Evolutionary conservation across 2,329 filamentous ascomycete species (phyloP).

Genomic region (Tolypocladium cylindrosporum): DNA sequence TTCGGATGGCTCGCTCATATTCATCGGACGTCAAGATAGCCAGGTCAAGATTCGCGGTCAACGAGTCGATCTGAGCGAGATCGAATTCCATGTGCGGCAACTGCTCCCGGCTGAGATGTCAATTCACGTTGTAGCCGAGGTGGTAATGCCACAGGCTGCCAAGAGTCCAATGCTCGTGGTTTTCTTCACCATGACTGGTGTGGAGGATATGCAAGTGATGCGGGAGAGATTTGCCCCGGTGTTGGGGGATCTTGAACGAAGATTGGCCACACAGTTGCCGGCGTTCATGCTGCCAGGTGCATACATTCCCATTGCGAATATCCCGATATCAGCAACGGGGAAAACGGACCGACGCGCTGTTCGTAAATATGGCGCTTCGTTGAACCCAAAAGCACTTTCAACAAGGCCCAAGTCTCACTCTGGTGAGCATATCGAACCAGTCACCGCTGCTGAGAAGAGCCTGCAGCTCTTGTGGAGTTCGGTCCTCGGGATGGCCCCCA

Average conservation of each 20-base stretch:
- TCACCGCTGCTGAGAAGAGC: neutral
- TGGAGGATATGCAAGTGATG: neutral
- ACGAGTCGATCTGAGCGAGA: neutral
- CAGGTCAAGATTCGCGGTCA: neutral
- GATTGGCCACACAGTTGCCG: neutral
- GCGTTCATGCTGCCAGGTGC: neutral
- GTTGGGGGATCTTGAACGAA: neutral
- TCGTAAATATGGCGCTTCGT: neutral
- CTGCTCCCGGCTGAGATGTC: neutral
- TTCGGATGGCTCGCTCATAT: neutral
- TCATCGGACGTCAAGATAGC: neutral
- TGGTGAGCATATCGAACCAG: neutral
- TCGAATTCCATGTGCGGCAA: neutral
- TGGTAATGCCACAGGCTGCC: neutral
- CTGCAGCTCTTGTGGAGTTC: neutral
- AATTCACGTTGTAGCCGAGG: neutral
- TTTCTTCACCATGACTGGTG: neutral
- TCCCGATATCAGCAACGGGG: neutral
- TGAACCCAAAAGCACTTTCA: neutral
- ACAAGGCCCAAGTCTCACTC: neutral
- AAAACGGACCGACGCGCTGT: neutral
- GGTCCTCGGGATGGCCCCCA: neutral
- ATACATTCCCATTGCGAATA: neutral
- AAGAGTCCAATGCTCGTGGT: neutral
- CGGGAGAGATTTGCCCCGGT: neutral